Conservation (phyloP, 768 basidiomycete genomes). For the Kwoniella dendrophila region DNA sequence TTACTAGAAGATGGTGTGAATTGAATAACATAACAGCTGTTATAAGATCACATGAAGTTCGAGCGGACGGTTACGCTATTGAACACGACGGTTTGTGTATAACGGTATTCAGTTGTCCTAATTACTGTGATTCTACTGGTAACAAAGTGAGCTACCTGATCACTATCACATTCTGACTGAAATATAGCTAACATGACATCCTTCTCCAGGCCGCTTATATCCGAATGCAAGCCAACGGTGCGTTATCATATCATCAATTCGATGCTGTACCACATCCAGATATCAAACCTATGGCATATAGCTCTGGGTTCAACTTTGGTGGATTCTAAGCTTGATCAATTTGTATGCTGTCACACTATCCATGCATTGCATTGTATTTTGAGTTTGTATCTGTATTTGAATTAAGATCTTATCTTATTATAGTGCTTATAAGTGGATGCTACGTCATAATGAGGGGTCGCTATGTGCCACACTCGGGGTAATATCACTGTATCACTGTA, state of each 20-base stretch:
- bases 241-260: conserved; percentile 70
- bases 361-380: neutral
- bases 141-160: conserved; percentile 66
- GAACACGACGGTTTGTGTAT: conserved; percentile 94
- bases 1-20: conserved; percentile 85
- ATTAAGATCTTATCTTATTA: no score
- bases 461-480: conserved; percentile 24
- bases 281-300: conserved; percentile 86
- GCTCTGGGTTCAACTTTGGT: conserved; percentile 42
- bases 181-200: neutral
- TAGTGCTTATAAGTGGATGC: neutral
- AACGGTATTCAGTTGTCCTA: conserved; percentile 85
- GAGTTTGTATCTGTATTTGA: neutral
- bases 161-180: neutral
- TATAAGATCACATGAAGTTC: conserved; percentile 94
- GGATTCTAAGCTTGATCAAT: conserved; percentile 9
- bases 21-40: conserved; percentile 83
- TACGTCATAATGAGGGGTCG: conserved; percentile 8
- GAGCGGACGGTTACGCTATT: conserved; percentile 87
- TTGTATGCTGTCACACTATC: neutral
- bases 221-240: conserved; percentile 76
- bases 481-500: no score
- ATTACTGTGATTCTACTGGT: conserved; percentile 59
- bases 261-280: conserved; percentile 85
- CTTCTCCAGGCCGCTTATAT: conserved; percentile 43